Percentiles rank a stretch among this genome's conserved stretches.
Conservation (phyloP, 2,329 filamentous ascomycete species). For the Septoria linicola region DNA sequence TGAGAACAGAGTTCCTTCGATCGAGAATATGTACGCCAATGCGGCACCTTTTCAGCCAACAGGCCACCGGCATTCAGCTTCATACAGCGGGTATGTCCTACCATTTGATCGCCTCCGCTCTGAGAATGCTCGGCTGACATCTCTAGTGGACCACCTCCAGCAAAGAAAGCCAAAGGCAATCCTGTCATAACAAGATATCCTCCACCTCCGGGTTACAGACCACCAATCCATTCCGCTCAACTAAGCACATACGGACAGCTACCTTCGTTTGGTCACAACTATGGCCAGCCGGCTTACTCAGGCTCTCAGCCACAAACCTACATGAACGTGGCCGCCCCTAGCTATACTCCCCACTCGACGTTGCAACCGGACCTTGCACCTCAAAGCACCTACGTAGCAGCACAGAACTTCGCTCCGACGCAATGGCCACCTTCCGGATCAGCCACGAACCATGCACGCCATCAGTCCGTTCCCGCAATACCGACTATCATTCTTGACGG, state of each 20-base stretch:
- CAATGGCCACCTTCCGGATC: not conserved
- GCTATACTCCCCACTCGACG: constrained; percentile 7
- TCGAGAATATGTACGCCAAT: constrained; percentile 10
- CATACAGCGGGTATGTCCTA: constrained; percentile 9
- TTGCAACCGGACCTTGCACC: too few relatives aligned
- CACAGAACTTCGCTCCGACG: too few relatives aligned
- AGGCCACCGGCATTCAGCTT: constrained; percentile 12
- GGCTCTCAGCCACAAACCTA: constrained; percentile 13
- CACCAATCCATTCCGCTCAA: constrained; percentile 24
- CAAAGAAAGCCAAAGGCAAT: constrained; percentile 48
- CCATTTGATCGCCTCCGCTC: not conserved
- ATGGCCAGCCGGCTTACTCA: constrained; percentile 10
- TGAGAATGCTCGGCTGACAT: not conserved
- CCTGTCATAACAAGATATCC: constrained; percentile 52
- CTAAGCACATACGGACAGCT: constrained; percentile 20
- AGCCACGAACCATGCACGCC: not conserved
- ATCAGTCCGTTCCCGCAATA: constrained; percentile 5
- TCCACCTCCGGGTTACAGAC: constrained; percentile 49
- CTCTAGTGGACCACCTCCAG: constrained; percentile 32
- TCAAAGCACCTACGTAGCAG: too few relatives aligned
- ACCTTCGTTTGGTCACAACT: constrained; percentile 20
- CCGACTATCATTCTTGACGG: constrained; percentile 25
- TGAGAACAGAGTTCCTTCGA: not conserved
- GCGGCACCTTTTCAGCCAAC: constrained; percentile 9
- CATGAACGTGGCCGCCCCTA: constrained; percentile 19